Base-by-base conservation (phyloP, 148 eudicot genomes). In the Rhododendron ferrugineum region DNA sequence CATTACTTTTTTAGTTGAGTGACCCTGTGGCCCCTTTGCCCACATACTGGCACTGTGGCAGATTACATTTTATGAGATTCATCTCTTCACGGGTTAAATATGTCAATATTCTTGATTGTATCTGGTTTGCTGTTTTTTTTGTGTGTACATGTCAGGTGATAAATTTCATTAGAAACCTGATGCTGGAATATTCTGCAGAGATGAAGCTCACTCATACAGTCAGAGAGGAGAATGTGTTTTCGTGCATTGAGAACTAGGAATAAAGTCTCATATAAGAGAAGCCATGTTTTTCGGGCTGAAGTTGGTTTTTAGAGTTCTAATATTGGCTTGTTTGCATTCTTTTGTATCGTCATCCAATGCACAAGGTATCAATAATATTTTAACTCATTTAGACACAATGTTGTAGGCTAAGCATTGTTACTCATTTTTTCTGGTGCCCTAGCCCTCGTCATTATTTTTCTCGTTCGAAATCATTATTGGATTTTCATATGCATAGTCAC, bases 311-410 rank as follows among this genome's bases (percentile, higher is more conserved):
- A 5, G 54, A 50, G 54, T 50, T 50, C 54, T 50, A 50, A 50
- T 50, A 50, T 50, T 50, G 85, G 80, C 91, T 72, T 88, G 87
- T 77, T 87, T 93, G 81, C 86, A 85, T 37, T 79, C 88, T 68
- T 86, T 82, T 87, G 91, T 85, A 56, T 74, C n/a, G n/a, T n/a
- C 82, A 15, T 91, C 95, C 58, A 92, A 95, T 90, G 86, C 86
- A 75, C 95, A 95, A 93, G 98, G 98, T 95, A 92, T 52, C 10
- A n/a, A 23, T 23, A 18, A 16, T 20, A 15, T 81, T 72, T 68
- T 60, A 52, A n/a, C 36, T 80, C 26, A 49, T 18, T 34, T 34
- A 30, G 66, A 20, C 40, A 36, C 15, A 7, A 23, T 40, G 47
- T 81, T 22, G 49, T n/a, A 79, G 64, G 32, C 66, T 46, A 20